A percentile compares a stretch with the other conserved stretches of the same genome.
Evolutionary conservation across 1,139 yeast genomes (phyloP).

Genomic region (Lodderomyces parapsilosis): DNA sequence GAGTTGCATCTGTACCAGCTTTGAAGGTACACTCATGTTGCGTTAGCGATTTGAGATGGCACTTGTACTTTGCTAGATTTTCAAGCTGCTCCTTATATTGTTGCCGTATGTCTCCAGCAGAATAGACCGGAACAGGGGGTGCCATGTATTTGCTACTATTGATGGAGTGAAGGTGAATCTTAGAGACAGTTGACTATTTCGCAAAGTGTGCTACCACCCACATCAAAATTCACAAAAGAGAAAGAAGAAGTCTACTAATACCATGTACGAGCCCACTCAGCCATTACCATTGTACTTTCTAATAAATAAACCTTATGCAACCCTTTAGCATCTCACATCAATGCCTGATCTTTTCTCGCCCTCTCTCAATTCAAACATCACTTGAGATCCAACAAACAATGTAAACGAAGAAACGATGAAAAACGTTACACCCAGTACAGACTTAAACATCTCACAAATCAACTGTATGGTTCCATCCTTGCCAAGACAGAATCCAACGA

Average conservation of each 20-base stretch:
- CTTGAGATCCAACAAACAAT: constrained; percentile 81
- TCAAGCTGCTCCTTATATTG: constrained; percentile 28
- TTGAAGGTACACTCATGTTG: constrained; percentile 53
- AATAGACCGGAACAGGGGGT: constrained; percentile 47
- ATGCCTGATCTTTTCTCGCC: constrained; percentile 81
- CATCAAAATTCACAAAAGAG: too few relatives aligned
- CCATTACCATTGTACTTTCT: neutral
- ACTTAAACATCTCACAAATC: constrained; percentile 68
- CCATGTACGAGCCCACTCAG: too few relatives aligned
- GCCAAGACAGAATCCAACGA: constrained; percentile 93
- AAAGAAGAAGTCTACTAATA: too few relatives aligned
- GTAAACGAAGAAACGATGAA: constrained; percentile 63
- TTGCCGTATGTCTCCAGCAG: constrained; percentile 26
- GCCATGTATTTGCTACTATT: constrained; percentile 32
- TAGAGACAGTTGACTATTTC: too few relatives aligned
- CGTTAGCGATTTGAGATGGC: constrained; percentile 42
- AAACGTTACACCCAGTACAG: constrained; percentile 65
- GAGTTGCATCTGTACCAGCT: constrained; percentile 16
- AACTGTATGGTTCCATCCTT: constrained; percentile 75
- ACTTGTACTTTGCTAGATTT: constrained; percentile 35
- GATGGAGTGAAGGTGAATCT: too few relatives aligned
- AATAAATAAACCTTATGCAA: constrained; percentile 1
- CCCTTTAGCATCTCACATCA: constrained; percentile 65
- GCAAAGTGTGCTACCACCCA: neutral
- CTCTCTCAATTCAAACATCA: constrained; percentile 93